Percentiles rank a stretch among this genome's conserved stretches.
Conservation (phyloP, 805 yeast species). For the Candida ipomoeae region DNA sequence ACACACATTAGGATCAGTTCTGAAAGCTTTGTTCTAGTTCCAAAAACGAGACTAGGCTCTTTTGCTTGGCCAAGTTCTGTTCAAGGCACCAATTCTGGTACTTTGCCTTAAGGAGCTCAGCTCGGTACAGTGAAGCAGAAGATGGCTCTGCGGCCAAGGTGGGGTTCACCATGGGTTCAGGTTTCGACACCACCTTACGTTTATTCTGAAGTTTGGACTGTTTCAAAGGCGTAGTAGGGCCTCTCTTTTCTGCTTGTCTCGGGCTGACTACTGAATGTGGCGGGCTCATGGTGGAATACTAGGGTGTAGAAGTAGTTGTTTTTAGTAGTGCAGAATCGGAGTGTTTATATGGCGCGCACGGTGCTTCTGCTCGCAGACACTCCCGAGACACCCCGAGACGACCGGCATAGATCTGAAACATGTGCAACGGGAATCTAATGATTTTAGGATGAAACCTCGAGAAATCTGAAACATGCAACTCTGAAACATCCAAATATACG, state of each 20-base stretch:
- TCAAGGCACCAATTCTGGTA: conserved; percentile 32
- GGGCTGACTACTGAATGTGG: conserved; percentile 6
- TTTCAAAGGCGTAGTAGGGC: conserved; percentile 35
- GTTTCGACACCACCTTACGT: conserved; percentile 16
- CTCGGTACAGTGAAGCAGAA: conserved; percentile 5
- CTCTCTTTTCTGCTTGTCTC: conserved; percentile 23
- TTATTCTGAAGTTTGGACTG: conserved; percentile 23
- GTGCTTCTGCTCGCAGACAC: not conserved
- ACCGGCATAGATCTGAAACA: not conserved
- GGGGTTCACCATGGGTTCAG: conserved; percentile 3
- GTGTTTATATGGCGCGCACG: not conserved
- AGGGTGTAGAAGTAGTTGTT: no score
- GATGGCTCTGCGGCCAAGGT: conserved; percentile 4
- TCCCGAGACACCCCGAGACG: not conserved
- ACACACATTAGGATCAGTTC: not conserved
- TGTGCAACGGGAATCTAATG: not conserved
- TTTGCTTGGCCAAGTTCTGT: conserved; percentile 19
- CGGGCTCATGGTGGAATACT: not conserved
- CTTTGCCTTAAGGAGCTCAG: conserved; percentile 21
- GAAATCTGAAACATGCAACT: no score
- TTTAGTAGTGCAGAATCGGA: not conserved
- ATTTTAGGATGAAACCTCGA: no score
- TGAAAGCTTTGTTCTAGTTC: conserved; percentile 26
- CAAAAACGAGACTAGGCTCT: conserved; percentile 27
- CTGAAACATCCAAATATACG: no score